Base-by-base conservation (phyloP, 805 yeast genomes). In the Saccharomycopsis selenospora region DNA sequence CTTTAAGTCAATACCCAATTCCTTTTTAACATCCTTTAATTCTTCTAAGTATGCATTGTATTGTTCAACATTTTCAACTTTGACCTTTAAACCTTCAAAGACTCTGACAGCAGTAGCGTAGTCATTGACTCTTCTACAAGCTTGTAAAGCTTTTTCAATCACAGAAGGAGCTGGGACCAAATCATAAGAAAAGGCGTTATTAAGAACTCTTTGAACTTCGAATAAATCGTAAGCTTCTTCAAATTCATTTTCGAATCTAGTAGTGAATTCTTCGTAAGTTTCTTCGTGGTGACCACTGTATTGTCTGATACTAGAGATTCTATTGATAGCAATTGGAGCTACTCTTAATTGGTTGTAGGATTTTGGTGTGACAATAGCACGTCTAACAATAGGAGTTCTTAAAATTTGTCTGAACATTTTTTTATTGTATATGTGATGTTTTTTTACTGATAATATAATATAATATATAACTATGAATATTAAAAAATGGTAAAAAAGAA, bases 101-200 rank as follows among this genome's bases (percentile, higher is more conserved):
- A 95, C 96, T 74, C 99, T 86, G 59, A 89, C 93, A 49, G 99
- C 99, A 52, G 98, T 90, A 54, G 99, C 96, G 73, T 87, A 87
- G 74, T 93, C 99, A 71, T 93, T 88, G 59, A 93, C 98, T 73
- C 98, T 87, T 82, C 99, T 90, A 61, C 97, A 90, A 43, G 99
- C 99, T 73, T 86, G 82, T 66, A 93, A 77, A 43, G 99, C 99
- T 71, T 85, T 86, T 72, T 87, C 96, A 64, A 93, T 77, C 55
- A 93, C 98, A 54, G 85, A 79, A 58, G 99, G 99, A 26, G 99
- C 91, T 58, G 99, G 99, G 49, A 93, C 99, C 69, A 93, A 80
- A 72, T 93, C 99, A 76, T 93, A 93, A 13, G 98, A 86, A 76
- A 93, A 93, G 70, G 95, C 89, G 75, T 93, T 93, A 82, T 95